phyloP scores from a whole-genome alignment of 2,329 filamentous ascomycete genomes.

The Fusarium xyrophilum region DNA sequence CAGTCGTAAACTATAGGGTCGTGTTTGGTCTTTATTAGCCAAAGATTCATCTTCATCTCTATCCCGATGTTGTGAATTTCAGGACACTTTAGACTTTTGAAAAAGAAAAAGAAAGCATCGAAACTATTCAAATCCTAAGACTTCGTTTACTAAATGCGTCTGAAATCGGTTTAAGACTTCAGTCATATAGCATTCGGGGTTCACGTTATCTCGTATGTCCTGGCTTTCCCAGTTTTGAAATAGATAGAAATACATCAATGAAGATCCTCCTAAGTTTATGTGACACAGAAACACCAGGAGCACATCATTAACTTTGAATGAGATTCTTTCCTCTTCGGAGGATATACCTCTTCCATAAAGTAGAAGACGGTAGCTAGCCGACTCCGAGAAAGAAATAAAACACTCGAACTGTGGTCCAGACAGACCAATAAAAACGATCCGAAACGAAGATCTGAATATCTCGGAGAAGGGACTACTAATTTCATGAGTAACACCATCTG shows the following conservation, averaged over 20 bases:
- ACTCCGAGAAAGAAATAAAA: background rate
- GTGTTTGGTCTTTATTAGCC: no score
- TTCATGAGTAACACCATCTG: no score
- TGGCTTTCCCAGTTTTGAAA: background rate
- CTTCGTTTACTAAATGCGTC: accelerated
- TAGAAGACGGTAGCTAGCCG: background rate
- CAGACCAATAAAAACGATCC: background rate
- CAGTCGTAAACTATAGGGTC: background rate
- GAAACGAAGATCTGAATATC: no score
- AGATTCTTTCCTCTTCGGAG: background rate
- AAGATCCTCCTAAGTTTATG: background rate
- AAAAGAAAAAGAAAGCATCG: no score
- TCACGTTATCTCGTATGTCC: no score
- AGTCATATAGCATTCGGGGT: background rate
- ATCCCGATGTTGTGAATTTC: no score
- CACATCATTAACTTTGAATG: background rate
- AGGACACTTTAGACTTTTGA: background rate
- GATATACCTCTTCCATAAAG: background rate
- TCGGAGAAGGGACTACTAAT: background rate
- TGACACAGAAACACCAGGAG: accelerated
- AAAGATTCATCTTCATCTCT: background rate
- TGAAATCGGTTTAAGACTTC: background rate
- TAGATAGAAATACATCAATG: background rate
- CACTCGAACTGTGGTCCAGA: background rate
- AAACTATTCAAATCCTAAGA: background rate